Base-by-base conservation (phyloP, 192 early-diverging fungal species). In the Backusella psychrophila region DNA sequence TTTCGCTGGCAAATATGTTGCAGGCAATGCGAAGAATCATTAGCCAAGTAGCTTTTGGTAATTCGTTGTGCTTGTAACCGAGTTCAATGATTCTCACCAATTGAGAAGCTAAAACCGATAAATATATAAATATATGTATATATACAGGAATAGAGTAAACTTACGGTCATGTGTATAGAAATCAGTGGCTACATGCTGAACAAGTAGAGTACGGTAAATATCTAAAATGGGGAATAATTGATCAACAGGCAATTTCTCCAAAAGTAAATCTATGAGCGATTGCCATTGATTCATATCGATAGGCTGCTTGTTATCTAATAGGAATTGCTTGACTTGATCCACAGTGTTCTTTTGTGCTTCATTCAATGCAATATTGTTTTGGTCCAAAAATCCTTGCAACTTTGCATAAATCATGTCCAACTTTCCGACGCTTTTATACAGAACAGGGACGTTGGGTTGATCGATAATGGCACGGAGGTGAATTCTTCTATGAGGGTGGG, bases 1-100 rank as follows among this genome's bases (percentile, higher is more conserved):
- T 42, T 6, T 80, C 74, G 49, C 80, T 78, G 34, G 86, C 56
- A 71, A 91, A 91, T 9, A 88, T 53, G 76, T 92, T 93, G 81
- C 90, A 91, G 66, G 88, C 89, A 69, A 94, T 53, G 3, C 91
- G 86, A n/a, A 92, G 83, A 4, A 85, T 82, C 88, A 91, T 91
- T 3, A 91, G 59, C 1, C 81, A 78, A 12, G 87, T 80, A 1
- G 89, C 74, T 76, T 90, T 90, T 12, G 88, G 79, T 2, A 83
- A 53, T 8, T 81, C 23, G 14, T 59, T 38, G n/a, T 72, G 26
- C 7, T 7, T 46, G 35, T 76, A 70, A 15, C 66, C 78, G 12
- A 74, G 52, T 7, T 68, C 66, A 19, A 72, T 29, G 17, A 71
- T 66, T 15, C 70, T 68, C 46, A 35, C 68, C 14, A 76, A 35